phyloP scores from a whole-genome alignment of 306 rosid species.

The Casuarina cunninghamiana region DNA sequence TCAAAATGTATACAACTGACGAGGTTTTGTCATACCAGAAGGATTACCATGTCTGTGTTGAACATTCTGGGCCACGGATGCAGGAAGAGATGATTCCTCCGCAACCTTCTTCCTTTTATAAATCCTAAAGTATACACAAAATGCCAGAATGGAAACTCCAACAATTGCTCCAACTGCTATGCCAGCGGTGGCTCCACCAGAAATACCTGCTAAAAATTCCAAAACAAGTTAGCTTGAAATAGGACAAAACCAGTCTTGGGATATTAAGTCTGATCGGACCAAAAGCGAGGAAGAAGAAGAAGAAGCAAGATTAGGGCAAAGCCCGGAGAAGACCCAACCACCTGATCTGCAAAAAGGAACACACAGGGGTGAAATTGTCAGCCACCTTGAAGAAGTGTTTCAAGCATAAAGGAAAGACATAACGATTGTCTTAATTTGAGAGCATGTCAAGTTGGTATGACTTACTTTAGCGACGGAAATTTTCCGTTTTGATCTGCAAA shows the following conservation, averaged over 20 bases:
- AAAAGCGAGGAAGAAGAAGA: slow-evolving; percentile 9
- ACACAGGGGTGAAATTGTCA: slow-evolving; percentile 22
- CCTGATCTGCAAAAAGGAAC: slow-evolving; percentile 67
- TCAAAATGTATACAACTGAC: too few relatives aligned
- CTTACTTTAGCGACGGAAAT: slow-evolving; percentile 46
- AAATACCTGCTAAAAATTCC: slow-evolving; percentile 48
- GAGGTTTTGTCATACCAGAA: background rate
- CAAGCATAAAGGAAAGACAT: background rate
- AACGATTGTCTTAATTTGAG: slow-evolving; percentile 12
- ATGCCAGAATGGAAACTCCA: slow-evolving; percentile 41
- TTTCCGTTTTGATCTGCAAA: slow-evolving; percentile 64
- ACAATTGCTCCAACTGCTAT: slow-evolving; percentile 47
- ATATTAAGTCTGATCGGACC: slow-evolving; percentile 2
- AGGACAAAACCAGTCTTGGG: slow-evolving; percentile 22
- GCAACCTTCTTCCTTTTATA: slow-evolving; percentile 43
- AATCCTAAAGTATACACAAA: slow-evolving; percentile 33
- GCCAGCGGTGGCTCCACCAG: slow-evolving; percentile 53
- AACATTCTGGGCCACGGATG: slow-evolving; percentile 33
- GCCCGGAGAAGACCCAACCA: slow-evolving; percentile 31
- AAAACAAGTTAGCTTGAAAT: slow-evolving; percentile 33
- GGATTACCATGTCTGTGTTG: slow-evolving; percentile 40
- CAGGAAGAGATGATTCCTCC: slow-evolving; percentile 39
- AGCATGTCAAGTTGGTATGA: slow-evolving; percentile 3
- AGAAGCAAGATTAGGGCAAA: slow-evolving; percentile 17
- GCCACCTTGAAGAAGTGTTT: slow-evolving; percentile 17